These are phyloP conservation scores for Suillus sp. DNA, from an alignment of 768 basidiomycete species.

Conservation along the genomic window DNA sequence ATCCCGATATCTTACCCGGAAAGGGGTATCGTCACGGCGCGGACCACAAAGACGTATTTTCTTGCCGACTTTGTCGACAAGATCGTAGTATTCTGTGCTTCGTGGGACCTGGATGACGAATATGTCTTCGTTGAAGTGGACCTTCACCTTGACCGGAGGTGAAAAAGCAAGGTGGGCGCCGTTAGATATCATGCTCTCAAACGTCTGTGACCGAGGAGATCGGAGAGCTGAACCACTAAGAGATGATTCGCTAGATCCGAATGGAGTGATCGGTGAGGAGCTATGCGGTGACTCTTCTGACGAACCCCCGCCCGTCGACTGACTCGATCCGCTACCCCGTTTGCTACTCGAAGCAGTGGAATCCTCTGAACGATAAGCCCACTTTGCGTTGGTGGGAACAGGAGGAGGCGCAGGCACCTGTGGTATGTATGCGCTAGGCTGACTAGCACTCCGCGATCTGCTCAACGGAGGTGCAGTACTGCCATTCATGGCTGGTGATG, in stretches of 20 bases:
- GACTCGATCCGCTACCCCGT: constrained; percentile 83
- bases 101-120: constrained; percentile 91
- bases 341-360: constrained; percentile 50
- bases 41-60: constrained; percentile 94
- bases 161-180: constrained; percentile 28
- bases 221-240: constrained; percentile 59
- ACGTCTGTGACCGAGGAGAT: constrained; percentile 56
- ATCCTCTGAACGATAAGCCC: constrained; percentile 49
- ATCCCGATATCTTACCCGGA: constrained; percentile 87
- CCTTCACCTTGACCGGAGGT: constrained; percentile 84
- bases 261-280: constrained; percentile 86
- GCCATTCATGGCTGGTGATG: constrained; percentile 31
- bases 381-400: constrained; percentile 47
- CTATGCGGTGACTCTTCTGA: constrained; percentile 86
- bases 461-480: constrained; percentile 34
- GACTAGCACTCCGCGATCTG: constrained; percentile 79
- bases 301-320: constrained; percentile 72
- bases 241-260: constrained; percentile 87
- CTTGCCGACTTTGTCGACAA: constrained; percentile 87
- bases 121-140: constrained; percentile 92
- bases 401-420: constrained; percentile 53
- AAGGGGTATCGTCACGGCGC: constrained; percentile 72
- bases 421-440: constrained; percentile 70
- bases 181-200: constrained; percentile 41
- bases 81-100: constrained; percentile 74